Evolutionary conservation across 768 basidiomycete genomes (phyloP).

Genomic region (Exidia glandulosa): DNA sequence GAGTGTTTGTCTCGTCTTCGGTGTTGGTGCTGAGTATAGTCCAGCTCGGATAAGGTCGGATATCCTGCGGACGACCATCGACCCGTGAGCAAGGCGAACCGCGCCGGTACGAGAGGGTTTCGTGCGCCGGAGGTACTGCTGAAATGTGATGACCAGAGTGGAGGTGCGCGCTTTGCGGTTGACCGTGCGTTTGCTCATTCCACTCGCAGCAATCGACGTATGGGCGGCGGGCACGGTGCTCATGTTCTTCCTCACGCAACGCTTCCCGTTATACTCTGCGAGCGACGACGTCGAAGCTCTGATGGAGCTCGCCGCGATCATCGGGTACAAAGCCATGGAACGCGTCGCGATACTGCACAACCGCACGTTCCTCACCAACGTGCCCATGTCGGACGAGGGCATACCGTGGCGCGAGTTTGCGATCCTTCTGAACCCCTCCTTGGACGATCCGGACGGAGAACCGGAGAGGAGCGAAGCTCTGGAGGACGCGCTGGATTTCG

Average conservation of each 20-base stretch:
- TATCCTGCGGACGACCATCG: too few species aligned
- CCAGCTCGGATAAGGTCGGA: slow-evolving; percentile 20
- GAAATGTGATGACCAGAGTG: slow-evolving; percentile 88
- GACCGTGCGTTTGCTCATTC: slow-evolving; percentile 1
- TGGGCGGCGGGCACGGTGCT: slow-evolving; percentile 93
- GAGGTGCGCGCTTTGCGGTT: slow-evolving; percentile 44
- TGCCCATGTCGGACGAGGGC: slow-evolving; percentile 65
- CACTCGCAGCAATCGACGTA: slow-evolving; percentile 75
- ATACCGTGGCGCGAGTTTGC: slow-evolving; percentile 67
- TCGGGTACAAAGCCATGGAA: slow-evolving; percentile 77
- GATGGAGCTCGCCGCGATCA: slow-evolving; percentile 84
- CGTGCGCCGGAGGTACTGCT: slow-evolving; percentile 92
- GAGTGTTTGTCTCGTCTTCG: slow-evolving; percentile 21
- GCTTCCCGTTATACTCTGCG: slow-evolving; percentile 91
- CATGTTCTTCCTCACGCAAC: slow-evolving; percentile 81
- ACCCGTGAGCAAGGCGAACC: slow-evolving; percentile 81
- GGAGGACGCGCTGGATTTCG: slow-evolving; percentile 60
- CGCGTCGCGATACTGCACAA: slow-evolving; percentile 79
- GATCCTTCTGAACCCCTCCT: slow-evolving; percentile 61
- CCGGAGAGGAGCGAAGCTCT: slow-evolving; percentile 41
- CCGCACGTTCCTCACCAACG: slow-evolving; percentile 82
- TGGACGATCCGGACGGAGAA: slow-evolving; percentile 18
- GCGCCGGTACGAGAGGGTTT: slow-evolving; percentile 94
- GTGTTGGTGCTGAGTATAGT: background rate
- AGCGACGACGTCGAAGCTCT: slow-evolving; percentile 91